Conservation (phyloP, 2,329 filamentous ascomycete genomes). For the Chaetomium globosum region DNA sequence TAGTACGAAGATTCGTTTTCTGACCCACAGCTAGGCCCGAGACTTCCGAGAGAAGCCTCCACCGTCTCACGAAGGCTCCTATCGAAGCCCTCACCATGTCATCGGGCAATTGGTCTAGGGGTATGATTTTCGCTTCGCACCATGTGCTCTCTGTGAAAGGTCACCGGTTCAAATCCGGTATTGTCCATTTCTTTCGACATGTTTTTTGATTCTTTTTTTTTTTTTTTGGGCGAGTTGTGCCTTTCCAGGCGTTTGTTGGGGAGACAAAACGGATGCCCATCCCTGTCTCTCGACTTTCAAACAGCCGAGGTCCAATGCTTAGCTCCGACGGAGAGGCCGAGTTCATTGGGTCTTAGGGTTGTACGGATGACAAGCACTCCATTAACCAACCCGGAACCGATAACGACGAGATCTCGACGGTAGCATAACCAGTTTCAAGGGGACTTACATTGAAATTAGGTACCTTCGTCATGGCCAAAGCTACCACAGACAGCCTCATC, state of each 20-base stretch:
- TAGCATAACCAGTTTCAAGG: not conserved
- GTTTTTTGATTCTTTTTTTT: not conserved
- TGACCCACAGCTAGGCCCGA: not conserved
- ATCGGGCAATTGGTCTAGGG: constrained; percentile 32
- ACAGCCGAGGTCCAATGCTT: constrained; percentile 16
- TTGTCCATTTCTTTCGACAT: constrained; percentile 27
- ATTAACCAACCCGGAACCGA: not conserved
- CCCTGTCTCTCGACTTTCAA: not conserved
- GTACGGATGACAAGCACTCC: not conserved
- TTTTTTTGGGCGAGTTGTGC: not conserved
- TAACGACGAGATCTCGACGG: not conserved
- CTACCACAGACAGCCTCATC: constrained; percentile 14
- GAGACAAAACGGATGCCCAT: not conserved
- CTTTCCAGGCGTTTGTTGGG: not conserved
- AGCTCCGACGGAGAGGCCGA: not conserved
- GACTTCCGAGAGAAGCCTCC: not conserved
- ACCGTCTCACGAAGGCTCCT: not conserved
- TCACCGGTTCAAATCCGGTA: constrained; percentile 30
- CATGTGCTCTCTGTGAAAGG: constrained; percentile 15
- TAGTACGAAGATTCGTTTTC: not conserved
- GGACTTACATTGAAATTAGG: not conserved
- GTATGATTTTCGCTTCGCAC: constrained; percentile 33
- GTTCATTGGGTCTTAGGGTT: not conserved
- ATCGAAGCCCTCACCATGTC: not conserved
- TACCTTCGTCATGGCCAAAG: not conserved